A percentile compares a stretch with the other conserved stretches of the same genome.
phyloP scores from a whole-genome alignment of 2,329 filamentous ascomycete genomes.

The Ceratocystiopsis brevicomis region DNA sequence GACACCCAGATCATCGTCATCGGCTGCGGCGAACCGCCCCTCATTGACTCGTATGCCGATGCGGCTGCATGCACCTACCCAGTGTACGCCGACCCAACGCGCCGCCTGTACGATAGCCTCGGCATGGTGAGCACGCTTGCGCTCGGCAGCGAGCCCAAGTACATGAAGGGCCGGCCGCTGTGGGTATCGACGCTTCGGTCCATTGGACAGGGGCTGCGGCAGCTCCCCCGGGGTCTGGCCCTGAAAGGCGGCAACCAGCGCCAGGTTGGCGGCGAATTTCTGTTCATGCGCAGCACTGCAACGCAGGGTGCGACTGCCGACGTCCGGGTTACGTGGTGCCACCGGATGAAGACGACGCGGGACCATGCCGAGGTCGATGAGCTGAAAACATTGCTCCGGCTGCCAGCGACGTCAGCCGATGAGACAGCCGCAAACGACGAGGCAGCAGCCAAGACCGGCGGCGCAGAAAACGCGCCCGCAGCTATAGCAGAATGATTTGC shows the following conservation, averaged over 20 bases:
- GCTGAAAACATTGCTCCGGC: constrained; percentile 42
- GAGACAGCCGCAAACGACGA: neutral
- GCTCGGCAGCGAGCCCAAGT: constrained; percentile 41
- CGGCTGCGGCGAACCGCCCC: constrained; percentile 49
- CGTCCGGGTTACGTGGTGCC: constrained; percentile 48
- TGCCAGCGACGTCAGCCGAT: constrained; percentile 17
- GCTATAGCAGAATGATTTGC: no score
- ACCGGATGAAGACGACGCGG: constrained; percentile 61
- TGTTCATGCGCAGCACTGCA: constrained; percentile 27
- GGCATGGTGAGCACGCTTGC: constrained; percentile 48
- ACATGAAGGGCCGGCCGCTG: constrained; percentile 38
- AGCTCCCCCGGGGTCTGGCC: constrained; percentile 36
- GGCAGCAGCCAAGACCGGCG: neutral
- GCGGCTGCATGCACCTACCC: constrained; percentile 49
- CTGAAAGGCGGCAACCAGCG: constrained; percentile 45
- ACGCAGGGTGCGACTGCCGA: constrained; percentile 17
- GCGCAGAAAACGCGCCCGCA: no score
- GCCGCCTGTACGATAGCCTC: constrained; percentile 44
- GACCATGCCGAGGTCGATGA: constrained; percentile 58
- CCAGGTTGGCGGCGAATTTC: constrained; percentile 60
- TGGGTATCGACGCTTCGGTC: constrained; percentile 27
- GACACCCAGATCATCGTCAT: constrained; percentile 49
- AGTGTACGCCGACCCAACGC: constrained; percentile 59
- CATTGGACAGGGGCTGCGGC: constrained; percentile 39
- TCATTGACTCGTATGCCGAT: constrained; percentile 48